Evolutionary conservation across 768 basidiomycete genomes (phyloP).

Genomic region (Macrolepiota fuliginosa): DNA sequence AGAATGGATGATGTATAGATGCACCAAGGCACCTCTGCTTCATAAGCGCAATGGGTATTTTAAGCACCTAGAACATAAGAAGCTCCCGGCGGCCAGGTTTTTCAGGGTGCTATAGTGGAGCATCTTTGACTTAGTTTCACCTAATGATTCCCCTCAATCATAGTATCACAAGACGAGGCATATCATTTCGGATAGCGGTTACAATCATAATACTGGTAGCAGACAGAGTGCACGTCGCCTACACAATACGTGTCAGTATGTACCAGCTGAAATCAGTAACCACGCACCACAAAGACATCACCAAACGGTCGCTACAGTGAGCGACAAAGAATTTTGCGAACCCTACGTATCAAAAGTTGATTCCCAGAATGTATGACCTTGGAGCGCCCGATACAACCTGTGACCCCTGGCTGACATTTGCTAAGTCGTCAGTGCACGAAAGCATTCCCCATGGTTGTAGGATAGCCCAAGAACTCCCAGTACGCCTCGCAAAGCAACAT

Average conservation of each 20-base stretch:
- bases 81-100: conserved; percentile 4
- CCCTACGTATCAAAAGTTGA: neutral
- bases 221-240: neutral
- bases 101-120: neutral
- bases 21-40: conserved; percentile 5
- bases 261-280: neutral
- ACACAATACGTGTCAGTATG: neutral
- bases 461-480: neutral
- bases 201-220: neutral
- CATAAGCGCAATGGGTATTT: conserved; percentile 10
- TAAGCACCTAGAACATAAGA: conserved; percentile 6
- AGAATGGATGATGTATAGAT: neutral
- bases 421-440: neutral
- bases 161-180: neutral
- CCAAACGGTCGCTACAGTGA: neutral
- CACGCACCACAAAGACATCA: neutral
- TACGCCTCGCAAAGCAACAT: neutral
- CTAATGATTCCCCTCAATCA: neutral
- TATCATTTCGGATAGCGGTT: neutral
- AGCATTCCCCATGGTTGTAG: neutral
- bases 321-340: neutral
- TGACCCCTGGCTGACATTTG: neutral
- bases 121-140: neutral
- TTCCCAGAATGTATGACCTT: neutral
- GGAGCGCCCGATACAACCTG: neutral